A percentile compares a stretch with the other conserved stretches of the same genome.
Conservation (phyloP, 75 land plant species). For the Adiantum capillusveneris region DNA sequence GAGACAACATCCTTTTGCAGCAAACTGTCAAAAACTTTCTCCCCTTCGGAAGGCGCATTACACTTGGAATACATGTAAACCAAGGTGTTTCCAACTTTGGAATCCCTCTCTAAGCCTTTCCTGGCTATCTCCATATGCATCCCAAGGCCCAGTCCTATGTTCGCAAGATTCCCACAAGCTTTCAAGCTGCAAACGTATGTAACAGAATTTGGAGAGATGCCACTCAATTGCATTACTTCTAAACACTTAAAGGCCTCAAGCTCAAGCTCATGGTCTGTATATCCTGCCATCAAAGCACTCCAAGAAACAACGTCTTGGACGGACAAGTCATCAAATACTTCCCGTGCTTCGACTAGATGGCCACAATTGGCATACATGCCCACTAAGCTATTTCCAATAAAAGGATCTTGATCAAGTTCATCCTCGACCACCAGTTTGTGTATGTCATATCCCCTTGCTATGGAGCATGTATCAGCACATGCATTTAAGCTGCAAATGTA, state of each 20-base stretch:
- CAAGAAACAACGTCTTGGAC: conserved; percentile 24
- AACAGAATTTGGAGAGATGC: too few species aligned
- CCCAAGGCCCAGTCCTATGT: conserved; percentile 25
- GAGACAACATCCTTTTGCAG: conserved; percentile 21
- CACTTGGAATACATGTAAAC: conserved; percentile 49
- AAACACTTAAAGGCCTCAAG: conserved; percentile 22
- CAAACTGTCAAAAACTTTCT: conserved; percentile 30
- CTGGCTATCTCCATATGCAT: conserved; percentile 24
- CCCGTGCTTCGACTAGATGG: conserved; percentile 7
- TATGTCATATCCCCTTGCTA: conserved; percentile 12
- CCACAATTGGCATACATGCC: conserved; percentile 25
- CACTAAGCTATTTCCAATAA: conserved; percentile 17
- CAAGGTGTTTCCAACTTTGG: conserved; percentile 24
- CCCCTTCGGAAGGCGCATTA: conserved; percentile 8
- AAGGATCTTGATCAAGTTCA: conserved; percentile 20
- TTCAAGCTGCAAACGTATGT: neutral
- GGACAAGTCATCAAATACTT: conserved; percentile 32
- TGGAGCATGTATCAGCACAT: neutral
- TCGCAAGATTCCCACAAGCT: conserved; percentile 3
- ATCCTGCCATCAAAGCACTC: conserved; percentile 30
- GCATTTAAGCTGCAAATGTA: conserved; percentile 1
- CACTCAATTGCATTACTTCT: conserved; percentile 10
- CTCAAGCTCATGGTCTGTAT: conserved; percentile 6
- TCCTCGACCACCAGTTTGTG: conserved; percentile 18
- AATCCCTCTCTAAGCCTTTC: conserved; percentile 25